phyloP scores from a whole-genome alignment of 2,329 filamentous ascomycete genomes.

The Aspergillus novoparasiticus region DNA sequence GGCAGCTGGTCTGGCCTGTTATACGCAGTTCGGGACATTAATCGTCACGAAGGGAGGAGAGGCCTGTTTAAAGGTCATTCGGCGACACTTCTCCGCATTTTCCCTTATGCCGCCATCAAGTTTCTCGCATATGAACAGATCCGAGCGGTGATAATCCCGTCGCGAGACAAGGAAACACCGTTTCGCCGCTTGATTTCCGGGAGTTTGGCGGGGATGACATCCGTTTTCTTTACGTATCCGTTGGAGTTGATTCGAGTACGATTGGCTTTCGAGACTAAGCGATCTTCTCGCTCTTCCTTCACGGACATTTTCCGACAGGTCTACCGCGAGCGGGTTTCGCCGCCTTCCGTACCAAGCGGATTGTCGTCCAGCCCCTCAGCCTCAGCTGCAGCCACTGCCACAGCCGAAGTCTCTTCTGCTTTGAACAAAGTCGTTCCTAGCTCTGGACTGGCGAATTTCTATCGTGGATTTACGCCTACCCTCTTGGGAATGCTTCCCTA shows the following conservation, averaged over 20 bases:
- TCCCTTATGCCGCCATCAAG: slow-evolving; percentile 96
- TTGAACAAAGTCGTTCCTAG: slow-evolving; percentile 60
- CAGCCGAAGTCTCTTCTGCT: slow-evolving; percentile 36
- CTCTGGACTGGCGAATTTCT: slow-evolving; percentile 83
- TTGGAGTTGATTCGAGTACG: slow-evolving; percentile 91
- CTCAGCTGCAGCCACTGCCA: slow-evolving; percentile 42
- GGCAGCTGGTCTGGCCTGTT: slow-evolving; percentile 84
- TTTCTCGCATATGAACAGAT: slow-evolving; percentile 98
- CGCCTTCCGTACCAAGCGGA: slow-evolving; percentile 37
- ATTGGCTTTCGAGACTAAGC: slow-evolving; percentile 89
- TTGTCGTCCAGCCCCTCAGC: slow-evolving; percentile 43
- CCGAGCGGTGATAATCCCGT: slow-evolving; percentile 73
- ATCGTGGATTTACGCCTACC: slow-evolving; percentile 88
- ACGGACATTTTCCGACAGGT: slow-evolving; percentile 80
- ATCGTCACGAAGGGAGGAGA: slow-evolving; percentile 68
- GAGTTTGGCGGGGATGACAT: slow-evolving; percentile 70
- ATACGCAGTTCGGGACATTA: slow-evolving; percentile 83
- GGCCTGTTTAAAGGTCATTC: slow-evolving; percentile 94
- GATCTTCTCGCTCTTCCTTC: slow-evolving; percentile 69
- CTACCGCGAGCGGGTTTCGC: slow-evolving; percentile 70
- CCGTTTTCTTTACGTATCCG: slow-evolving; percentile 95
- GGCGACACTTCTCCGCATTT: slow-evolving; percentile 89
- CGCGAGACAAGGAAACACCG: slow-evolving; percentile 74
- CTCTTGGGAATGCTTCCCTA: slow-evolving; percentile 95
- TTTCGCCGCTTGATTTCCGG: slow-evolving; percentile 62